A percentile compares a stretch with the other conserved stretches of the same genome.
Evolutionary conservation across 192 early-diverging fungal species (phyloP).

Genomic region (Backusella circina): DNA sequence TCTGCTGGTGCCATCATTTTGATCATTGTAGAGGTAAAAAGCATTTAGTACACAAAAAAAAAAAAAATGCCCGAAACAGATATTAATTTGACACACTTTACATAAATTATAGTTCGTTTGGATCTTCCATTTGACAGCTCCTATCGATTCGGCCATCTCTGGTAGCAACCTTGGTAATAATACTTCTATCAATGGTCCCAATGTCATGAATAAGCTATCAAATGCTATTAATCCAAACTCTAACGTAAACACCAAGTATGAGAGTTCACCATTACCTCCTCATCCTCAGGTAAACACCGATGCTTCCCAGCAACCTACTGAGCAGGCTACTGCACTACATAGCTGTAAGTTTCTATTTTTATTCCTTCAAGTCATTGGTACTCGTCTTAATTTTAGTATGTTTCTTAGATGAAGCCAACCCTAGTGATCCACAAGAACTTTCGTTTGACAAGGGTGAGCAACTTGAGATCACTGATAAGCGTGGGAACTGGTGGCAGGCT

Average conservation of each 20-base stretch:
- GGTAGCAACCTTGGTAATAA: background rate
- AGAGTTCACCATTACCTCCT: background rate
- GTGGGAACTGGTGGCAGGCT: constrained; percentile 98
- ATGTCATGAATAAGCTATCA: background rate
- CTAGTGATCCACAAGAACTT: constrained; percentile 88
- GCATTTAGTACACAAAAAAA: background rate
- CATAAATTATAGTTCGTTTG: constrained; percentile 56
- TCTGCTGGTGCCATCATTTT: constrained; percentile 28
- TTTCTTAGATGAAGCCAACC: constrained; percentile 72
- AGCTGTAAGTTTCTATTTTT: background rate
- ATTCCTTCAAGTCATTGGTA: background rate
- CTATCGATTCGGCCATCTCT: constrained; percentile 46
- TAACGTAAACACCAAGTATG: background rate
- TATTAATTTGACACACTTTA: background rate
- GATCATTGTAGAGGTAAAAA: constrained; percentile 31
- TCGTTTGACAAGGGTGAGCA: constrained; percentile 84
- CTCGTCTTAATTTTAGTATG: background rate
- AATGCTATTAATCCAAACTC: background rate
- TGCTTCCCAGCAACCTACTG: background rate
- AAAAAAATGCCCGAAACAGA: background rate
- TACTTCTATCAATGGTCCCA: background rate
- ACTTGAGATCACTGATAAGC: constrained; percentile 83
- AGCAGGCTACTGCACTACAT: background rate
- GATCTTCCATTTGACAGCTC: constrained; percentile 62
- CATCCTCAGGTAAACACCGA: background rate